Evolutionary conservation across 768 basidiomycete genomes (phyloP).

Genomic region (Podaxis carcinomalis): DNA sequence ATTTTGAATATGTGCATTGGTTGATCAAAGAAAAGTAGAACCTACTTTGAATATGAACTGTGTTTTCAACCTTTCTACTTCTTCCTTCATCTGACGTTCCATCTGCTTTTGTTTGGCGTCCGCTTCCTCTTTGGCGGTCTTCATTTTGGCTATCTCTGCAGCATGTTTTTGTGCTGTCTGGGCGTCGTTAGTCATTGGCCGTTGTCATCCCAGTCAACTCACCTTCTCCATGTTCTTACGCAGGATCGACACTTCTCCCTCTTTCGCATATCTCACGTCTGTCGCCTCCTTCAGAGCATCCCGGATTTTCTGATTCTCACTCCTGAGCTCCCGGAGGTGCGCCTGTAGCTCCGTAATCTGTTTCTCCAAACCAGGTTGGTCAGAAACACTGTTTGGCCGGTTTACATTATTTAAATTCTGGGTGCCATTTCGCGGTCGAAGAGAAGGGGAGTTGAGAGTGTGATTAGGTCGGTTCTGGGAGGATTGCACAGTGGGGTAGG

Average conservation of each 20-base stretch:
- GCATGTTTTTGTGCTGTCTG: slow-evolving; percentile 59
- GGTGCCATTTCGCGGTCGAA: neutral
- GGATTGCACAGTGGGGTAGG: neutral
- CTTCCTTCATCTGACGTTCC: slow-evolving; percentile 61
- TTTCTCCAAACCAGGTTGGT: slow-evolving; percentile 12
- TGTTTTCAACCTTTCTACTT: slow-evolving; percentile 67
- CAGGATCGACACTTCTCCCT: slow-evolving; percentile 68
- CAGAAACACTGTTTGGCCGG: neutral
- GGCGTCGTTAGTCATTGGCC: slow-evolving; percentile 9
- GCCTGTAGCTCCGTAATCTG: slow-evolving; percentile 27
- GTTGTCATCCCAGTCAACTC: neutral
- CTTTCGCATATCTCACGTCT: slow-evolving; percentile 51
- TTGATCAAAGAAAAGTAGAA: neutral
- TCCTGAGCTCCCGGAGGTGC: slow-evolving; percentile 37
- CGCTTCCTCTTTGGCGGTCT: slow-evolving; percentile 55
- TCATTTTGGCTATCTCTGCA: slow-evolving; percentile 50
- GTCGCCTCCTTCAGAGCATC: slow-evolving; percentile 41
- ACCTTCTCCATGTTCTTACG: slow-evolving; percentile 70
- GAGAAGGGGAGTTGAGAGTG: neutral
- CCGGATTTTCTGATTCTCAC: slow-evolving; percentile 44
- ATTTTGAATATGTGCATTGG: neutral
- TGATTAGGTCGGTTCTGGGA: neutral
- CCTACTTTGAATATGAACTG: slow-evolving; percentile 67
- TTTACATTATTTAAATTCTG: neutral
- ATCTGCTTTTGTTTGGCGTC: slow-evolving; percentile 51